Conservation (phyloP, 345 rosid species). For the Dipteronia sinensis region DNA sequence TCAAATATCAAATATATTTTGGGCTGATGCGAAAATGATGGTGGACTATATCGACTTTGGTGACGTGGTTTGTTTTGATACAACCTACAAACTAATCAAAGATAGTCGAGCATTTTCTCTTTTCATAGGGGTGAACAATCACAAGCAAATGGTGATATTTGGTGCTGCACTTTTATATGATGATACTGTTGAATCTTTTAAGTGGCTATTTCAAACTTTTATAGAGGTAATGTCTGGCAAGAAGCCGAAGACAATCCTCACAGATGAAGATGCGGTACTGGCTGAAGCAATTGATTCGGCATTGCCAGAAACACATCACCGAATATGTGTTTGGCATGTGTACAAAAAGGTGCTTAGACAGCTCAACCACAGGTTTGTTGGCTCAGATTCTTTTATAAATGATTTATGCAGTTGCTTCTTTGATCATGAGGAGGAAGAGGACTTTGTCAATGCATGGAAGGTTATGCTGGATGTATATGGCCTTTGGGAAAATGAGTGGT, state of each 20-base stretch:
- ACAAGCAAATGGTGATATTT: conserved; percentile 38
- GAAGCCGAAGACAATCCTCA: conserved; percentile 32
- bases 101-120: conserved; percentile 28
- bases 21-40: conserved; percentile 37
- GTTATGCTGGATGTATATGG: conserved; percentile 30
- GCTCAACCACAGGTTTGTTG: conserved; percentile 28
- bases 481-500: conserved; percentile 33
- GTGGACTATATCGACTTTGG: conserved; percentile 39
- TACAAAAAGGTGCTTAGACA: conserved; percentile 34
- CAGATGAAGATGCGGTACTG: conserved; percentile 34
- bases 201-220: conserved; percentile 41
- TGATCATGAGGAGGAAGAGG: conserved; percentile 31
- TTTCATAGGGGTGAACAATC: conserved; percentile 45
- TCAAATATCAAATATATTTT: conserved; percentile 35
- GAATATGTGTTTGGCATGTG: conserved; percentile 40
- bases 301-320: conserved; percentile 26
- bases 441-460: conserved; percentile 38
- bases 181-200: conserved; percentile 36
- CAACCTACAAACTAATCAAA: conserved; percentile 27
- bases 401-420: conserved; percentile 36
- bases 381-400: conserved; percentile 26
- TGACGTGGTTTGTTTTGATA: conserved; percentile 40
- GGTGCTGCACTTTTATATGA: conserved; percentile 39
- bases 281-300: conserved; percentile 24
- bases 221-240: conserved; percentile 33